Percentiles rank a stretch among this genome's conserved stretches.
phyloP scores from a whole-genome alignment of 108 stramenopile genomes.

The Nitzschia sp. region DNA sequence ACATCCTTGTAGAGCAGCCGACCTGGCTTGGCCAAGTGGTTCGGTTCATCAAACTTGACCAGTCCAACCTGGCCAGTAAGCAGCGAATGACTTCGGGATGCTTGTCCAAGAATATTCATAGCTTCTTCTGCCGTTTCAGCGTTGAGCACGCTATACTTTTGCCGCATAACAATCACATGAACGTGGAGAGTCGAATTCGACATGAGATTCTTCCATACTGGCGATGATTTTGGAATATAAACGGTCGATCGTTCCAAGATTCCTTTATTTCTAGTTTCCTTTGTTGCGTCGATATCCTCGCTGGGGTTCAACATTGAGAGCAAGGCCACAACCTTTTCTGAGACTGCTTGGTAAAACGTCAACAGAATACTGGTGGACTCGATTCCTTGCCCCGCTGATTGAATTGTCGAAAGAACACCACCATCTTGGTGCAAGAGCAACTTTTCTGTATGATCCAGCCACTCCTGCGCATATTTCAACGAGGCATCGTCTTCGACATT shows the following conservation, averaged over 20 bases:
- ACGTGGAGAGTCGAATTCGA: slow-evolving; percentile 70
- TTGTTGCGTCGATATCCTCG: slow-evolving; percentile 13
- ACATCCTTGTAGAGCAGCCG: slow-evolving; percentile 71
- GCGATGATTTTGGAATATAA: slow-evolving; percentile 46
- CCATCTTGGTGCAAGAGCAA: slow-evolving; percentile 50
- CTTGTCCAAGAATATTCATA: slow-evolving; percentile 12
- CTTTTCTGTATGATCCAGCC: slow-evolving; percentile 69
- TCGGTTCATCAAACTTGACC: slow-evolving; percentile 74
- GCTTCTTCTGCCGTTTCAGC: slow-evolving; percentile 21
- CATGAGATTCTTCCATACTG: slow-evolving; percentile 67
- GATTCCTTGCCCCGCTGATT: slow-evolving; percentile 85
- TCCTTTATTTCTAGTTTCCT: slow-evolving; percentile 14
- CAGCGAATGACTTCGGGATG: slow-evolving; percentile 43
- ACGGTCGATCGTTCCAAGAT: slow-evolving; percentile 49
- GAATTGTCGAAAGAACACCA: slow-evolving; percentile 72
- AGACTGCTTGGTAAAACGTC: slow-evolving; percentile 53
- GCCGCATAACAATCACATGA: slow-evolving; percentile 65
- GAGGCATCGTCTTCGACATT: slow-evolving; percentile 37
- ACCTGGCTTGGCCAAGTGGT: slow-evolving; percentile 67
- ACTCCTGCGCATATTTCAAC: slow-evolving; percentile 51
- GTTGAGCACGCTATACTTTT: slow-evolving; percentile 13
- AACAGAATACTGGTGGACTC: slow-evolving; percentile 80
- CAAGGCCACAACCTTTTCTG: slow-evolving; percentile 16
- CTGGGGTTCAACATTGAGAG: neutral
- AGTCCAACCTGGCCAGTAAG: slow-evolving; percentile 70